Evolutionary conservation across 1,284 basidiomycete genomes (phyloP), one percentile per base, ranked within the genome.

Genomic region (Cryptococcus sp.): DNA sequence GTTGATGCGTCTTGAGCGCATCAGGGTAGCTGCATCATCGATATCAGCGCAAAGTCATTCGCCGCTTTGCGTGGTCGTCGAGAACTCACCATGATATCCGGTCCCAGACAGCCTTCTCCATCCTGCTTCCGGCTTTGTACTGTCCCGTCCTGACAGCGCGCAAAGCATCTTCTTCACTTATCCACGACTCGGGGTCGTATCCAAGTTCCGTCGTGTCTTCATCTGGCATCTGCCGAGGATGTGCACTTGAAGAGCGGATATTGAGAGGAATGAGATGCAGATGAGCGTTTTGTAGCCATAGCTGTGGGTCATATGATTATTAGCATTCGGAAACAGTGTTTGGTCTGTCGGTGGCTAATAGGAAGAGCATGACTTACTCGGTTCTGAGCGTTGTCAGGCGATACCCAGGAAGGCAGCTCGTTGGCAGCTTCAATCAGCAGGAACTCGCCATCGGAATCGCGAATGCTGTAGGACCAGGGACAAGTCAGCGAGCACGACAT

Each of bases 341-440:
- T 8, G n/a, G 25, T 42, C 27, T 20, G 35, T 8, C 11, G 8
- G 30, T 35, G 16, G 52, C 22, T 38, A 70, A 64, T 61, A 53
- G 57, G 64, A 57, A 68, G 70, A 63, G 27, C 20, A 16, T 55
- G n/a, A 82, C 88, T 79, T 79, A 93, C 91, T 82, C 96, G 87
- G 79, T 97, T 95, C 72, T 88, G 85, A 45, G 92, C 88, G 73
- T 94, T 93, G 47, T 87, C 84, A 1, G 95, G 96, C 13, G 88
- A 88, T 47, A 98, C 86, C 96, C 95, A 99, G 1, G 83, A 80
- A 4, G 95, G 94, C 11, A 99, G 81, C 50, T 82, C 83, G 55
- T 98, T 89, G 11, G 96, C 96, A 3, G 92, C 95, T 79, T 99
- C 95, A 63, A 99, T 98, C 60, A 99, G 83, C 43, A 99, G 78